Conservation (phyloP, 495 filamentous ascomycete genomes). For the Xylaria cubensis region DNA sequence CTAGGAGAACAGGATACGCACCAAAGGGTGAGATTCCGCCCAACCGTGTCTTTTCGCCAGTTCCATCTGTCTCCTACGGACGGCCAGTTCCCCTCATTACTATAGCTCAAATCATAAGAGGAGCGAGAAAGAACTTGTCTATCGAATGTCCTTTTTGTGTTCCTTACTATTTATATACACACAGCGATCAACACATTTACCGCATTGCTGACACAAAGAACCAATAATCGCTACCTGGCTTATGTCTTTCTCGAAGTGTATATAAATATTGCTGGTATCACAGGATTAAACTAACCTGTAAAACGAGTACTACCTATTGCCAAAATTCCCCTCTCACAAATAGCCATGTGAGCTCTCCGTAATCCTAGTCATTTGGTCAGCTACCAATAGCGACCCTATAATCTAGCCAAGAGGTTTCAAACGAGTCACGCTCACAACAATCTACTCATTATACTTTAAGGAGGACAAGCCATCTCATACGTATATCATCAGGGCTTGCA, state of each 20-base stretch:
- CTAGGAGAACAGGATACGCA: neutral
- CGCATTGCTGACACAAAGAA: neutral
- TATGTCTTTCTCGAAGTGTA: neutral
- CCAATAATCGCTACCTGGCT: neutral
- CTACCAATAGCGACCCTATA: neutral
- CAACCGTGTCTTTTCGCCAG: neutral
- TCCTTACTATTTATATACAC: neutral
- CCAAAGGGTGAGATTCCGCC: neutral
- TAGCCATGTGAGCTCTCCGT: neutral
- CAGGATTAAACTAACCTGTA: neutral
- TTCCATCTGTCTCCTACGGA: neutral
- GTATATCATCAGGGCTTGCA: neutral
- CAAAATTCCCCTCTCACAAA: neutral
- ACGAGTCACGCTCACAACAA: neutral
- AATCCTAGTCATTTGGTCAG: neutral
- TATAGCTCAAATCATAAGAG: neutral
- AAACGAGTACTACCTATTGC: neutral
- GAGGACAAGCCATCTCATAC: neutral
- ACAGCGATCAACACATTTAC: neutral
- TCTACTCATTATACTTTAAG: neutral
- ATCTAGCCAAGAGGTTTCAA: neutral
- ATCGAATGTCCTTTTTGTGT: neutral
- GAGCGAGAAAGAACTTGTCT: neutral
- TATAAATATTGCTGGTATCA: neutral
- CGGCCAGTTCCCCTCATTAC: neutral